Evolutionary conservation across 768 basidiomycete genomes (phyloP), one percentile per base, ranked within the genome.

Genomic region (Hysterangium stoloniferum): DNA sequence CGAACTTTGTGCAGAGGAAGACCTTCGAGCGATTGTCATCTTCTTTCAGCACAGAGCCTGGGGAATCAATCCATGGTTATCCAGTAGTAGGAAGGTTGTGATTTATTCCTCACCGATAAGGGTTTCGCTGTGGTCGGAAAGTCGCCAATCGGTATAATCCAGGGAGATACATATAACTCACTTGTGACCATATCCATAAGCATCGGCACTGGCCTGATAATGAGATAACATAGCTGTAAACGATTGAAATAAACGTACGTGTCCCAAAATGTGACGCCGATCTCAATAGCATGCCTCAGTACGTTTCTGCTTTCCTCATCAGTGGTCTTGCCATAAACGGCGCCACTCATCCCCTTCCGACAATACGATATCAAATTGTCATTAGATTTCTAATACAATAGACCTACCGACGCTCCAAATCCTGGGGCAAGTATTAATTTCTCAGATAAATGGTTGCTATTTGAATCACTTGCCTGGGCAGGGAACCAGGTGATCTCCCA

Each of bases 231-330:
- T 52, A n/a, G n/a, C n/a, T n/a, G 11, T 9, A 31, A 40, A 29
- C 22, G n/a, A n/a, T n/a, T n/a, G 11, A n/a, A n/a, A n/a, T n/a
- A 2, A 24, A 17, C 51, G 45, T 24, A 47, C 51, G 51, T 52
- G 35, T 52, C 51, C 44, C 51, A 52, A 33, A 46, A 52, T 17
- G 45, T 47, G 17, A 19, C n/a, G 5, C 45, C 51, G 35, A 46
- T 46, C 44, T 46, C 43, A 34, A 52, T 52, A 5, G 51, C 51
- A 36, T 52, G 51, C 31, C 45, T 52, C 45, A 52, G 19, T 9
- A 52, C 31, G 20, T 44, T 45, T 25, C 37, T 52, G 43, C 51
- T 46, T 43, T 45, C 51, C 36, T 46, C 51, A n/a, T 52, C 51
- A 6, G 45, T 38, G 2, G 51, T 35, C n/a, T 42, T 44, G 9